Evolutionary conservation across 202 grass and related monocot genomes (phyloP), one percentile per base, ranked within the genome.

Genomic region (Schoenoplectus triqueter): DNA sequence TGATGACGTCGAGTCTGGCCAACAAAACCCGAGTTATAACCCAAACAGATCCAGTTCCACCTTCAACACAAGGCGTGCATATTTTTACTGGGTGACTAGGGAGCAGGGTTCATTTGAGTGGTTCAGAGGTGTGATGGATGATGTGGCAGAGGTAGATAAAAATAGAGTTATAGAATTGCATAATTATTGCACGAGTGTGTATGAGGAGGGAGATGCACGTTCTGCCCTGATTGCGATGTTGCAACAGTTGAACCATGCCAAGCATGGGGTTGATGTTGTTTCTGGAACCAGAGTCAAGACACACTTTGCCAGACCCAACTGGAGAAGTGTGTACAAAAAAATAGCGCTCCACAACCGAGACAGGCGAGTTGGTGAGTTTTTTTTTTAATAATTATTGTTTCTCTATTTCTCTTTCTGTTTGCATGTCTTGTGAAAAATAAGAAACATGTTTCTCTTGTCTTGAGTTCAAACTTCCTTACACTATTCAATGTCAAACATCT

Each of bases 111-210:
- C 92, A 10, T 95, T 93, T 87, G 95, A 98, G 87, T 98, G 95
- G 95, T 98, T 98, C 89, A 86, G 89, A 3, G 92, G 95, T 64
- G 92, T 98, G 63, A 92, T 98, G 95, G 86, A 98, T 80, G 95
- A 98, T 87, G 92, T 95, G 73, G 95, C 91, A 10, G 92, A 93
- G 85, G 88, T 76, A 2, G 95, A 98, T 90, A 90, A 89, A 86
- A 93, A 93, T 80, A 82, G 87, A n/a, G 87, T 92, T 18, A 95
- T 98, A 88, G 95, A 98, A 90, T 89, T 98, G 66, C 92, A 95
- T 80, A 98, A 92, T 87, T 89, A 95, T 91, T 98, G 95, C 87
- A 98, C 91, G 54, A 98, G 95, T 89, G 89, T 98, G 7, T 95
- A 98, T 86, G 92, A 95, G 88, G 95, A 95, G 0, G 95, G 95